Base-by-base conservation (phyloP, 495 filamentous ascomycete species). In the Xylaria acuta region DNA sequence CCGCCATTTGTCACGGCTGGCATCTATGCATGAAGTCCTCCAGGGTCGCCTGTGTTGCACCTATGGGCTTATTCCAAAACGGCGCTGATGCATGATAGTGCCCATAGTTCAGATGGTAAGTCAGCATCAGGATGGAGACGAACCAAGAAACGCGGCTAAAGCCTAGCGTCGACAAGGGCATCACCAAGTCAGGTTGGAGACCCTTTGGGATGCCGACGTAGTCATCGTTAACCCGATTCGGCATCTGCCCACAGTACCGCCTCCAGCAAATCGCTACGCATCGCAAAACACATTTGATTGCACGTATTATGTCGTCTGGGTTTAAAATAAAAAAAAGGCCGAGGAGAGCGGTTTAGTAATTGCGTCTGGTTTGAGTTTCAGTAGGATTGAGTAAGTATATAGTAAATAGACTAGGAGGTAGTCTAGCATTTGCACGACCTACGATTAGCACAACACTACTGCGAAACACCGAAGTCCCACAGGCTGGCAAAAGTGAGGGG, bases 1-100 rank as follows among this genome's bases (percentile, higher is more conserved):
- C 67, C 67, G 67, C 67, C 67, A 69, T 69, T 69, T 69, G 66
- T 69, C 66, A 69, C 66, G 38, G 27, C 66, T 69, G 16, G 51
- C 16, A 60, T 12, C 16, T 69, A 22, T 47, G 67, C 67, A 69
- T 69, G 40, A 69, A 69, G 51, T 69, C 27, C 67, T 36, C 53
- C 22, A 60, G 53, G 65, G 67, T 60, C 53, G 40, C 5, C 34
- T 25, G 2, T 32, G 40, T 69, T 59, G 53, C 34, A 43, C 49
- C 65, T 69, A 69, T 69, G 53, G 40, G 67, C 51, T 59, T 34
- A 45, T 69, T 69, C 67, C 67, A 69, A 59, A 59, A 59, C 53
- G 25, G 20, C 40, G 36, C 38, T 40, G 49, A 45, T 60, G 67
- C 67, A 69, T 69, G 40, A 69, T 22, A 22, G 30, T 59, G 36